Evolutionary conservation across 192 early-diverging fungal species (phyloP).

Genomic region (Podochytrium sp.): DNA sequence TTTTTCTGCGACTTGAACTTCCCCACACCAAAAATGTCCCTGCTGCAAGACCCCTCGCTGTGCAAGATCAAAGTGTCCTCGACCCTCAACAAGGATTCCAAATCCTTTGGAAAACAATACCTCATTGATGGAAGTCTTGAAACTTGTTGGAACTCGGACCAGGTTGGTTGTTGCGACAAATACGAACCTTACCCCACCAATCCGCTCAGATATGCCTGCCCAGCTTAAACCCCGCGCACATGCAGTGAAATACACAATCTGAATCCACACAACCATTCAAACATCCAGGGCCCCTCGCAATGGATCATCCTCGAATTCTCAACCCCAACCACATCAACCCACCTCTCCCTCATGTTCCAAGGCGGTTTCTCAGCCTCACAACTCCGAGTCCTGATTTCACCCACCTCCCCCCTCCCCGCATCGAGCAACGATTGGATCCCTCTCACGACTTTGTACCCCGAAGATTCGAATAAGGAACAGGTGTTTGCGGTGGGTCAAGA

Average conservation of each 20-base stretch:
- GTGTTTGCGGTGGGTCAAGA: background rate
- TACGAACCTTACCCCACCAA: too few relatives aligned
- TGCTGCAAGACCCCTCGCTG: background rate
- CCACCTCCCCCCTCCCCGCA: background rate
- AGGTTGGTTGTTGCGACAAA: too few relatives aligned
- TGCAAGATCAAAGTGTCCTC: conserved; percentile 76
- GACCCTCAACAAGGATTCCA: conserved; percentile 78
- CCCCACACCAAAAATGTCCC: background rate
- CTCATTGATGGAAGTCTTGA: conserved; percentile 78
- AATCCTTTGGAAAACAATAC: conserved; percentile 79
- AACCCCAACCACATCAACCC: background rate
- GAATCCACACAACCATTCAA: too few relatives aligned
- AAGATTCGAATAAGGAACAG: conserved; percentile 16
- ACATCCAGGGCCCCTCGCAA: conserved; percentile 19
- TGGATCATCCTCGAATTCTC: conserved; percentile 26
- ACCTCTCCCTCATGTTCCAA: conserved; percentile 26
- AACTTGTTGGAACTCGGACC: conserved; percentile 96
- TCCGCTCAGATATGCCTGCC: too few relatives aligned
- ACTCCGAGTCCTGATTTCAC: background rate
- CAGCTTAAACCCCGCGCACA: too few relatives aligned
- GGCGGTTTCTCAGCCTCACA: conserved; percentile 21
- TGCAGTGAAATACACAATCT: too few relatives aligned
- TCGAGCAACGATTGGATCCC: conserved; percentile 5
- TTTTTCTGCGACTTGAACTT: too few relatives aligned
- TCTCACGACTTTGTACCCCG: conserved; percentile 9